Conservation (phyloP, 768 basidiomycete genomes). For the Cystofilobasidium capitatum region DNA sequence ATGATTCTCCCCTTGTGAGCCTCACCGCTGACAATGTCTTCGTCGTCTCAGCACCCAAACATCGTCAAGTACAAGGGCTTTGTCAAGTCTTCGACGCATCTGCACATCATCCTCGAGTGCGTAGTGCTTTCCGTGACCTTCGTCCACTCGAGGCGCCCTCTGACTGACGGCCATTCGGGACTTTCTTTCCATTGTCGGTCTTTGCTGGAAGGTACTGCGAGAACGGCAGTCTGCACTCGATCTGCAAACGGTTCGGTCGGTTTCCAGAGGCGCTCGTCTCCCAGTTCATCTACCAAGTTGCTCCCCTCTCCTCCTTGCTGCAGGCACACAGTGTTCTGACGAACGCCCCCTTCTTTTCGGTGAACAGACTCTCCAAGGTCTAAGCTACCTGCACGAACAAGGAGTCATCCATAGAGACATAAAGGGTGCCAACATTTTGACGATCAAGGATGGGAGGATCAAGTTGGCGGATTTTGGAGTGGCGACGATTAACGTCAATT, state of each 20-base stretch:
- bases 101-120: slow-evolving; percentile 94
- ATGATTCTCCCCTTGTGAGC: neutral
- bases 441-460: slow-evolving; percentile 95
- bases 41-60: slow-evolving; percentile 65
- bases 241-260: slow-evolving; percentile 94
- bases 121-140: slow-evolving; percentile 35
- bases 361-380: slow-evolving; percentile 64
- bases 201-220: slow-evolving; percentile 66
- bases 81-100: slow-evolving; percentile 81
- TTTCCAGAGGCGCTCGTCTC: slow-evolving; percentile 95
- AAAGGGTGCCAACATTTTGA: slow-evolving; percentile 97
- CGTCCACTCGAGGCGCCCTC: neutral
- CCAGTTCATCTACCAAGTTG: slow-evolving; percentile 78
- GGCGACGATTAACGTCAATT: slow-evolving; percentile 60
- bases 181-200: neutral
- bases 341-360: neutral
- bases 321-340: neutral
- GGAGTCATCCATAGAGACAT: slow-evolving; percentile 99
- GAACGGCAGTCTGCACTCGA: slow-evolving; percentile 91
- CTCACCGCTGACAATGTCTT: neutral
- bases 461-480: slow-evolving; percentile 99
- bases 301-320: neutral
- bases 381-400: slow-evolving; percentile 96
- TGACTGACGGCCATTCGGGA: neutral
- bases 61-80: slow-evolving; percentile 99